Base-by-base conservation (phyloP, 169 alveolate species). In the Cryptosporidium ubiquitum region DNA sequence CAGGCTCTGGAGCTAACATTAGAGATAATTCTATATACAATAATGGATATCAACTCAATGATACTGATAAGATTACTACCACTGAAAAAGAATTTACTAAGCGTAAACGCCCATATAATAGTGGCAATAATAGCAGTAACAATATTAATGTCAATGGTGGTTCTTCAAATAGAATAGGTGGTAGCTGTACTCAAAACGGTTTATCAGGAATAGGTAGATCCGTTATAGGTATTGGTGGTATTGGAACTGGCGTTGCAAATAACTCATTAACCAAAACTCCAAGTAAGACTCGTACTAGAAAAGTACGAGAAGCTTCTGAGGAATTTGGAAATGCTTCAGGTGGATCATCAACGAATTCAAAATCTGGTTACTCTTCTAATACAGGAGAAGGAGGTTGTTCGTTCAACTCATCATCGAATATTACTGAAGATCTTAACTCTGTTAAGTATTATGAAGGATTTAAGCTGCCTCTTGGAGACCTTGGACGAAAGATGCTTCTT, bases 381-480 rank as follows among this genome's bases (percentile, higher is more conserved):
- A 1, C 75, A 9, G 51, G 35, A n/a, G 66, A 42, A 26, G 86
- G 40, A n/a, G 44, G 75, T 12, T 60, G 66, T 10, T 35, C 58
- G 6, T 64, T 44, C 16, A 44, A 44, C 10, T 44, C 64, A 2
- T 40, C 68, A 20, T 44, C 79, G 16, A 44, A 40, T 5, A 31
- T 79, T 33, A 18, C 89, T 44, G 89, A 79, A 23, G 89, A 79
- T 47, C 42, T 79, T n/a, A 79, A 64, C 40, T 79, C 89, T 33
- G 58, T 79, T 4, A 79, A 79, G 52, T 79, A 79, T 20, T 79
- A 79, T 47, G 89, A 79, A 23, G 89, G 89, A 9, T 79, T 79
- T 61, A 79, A 79, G 23, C 49, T 79, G 12, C 89, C 89, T 58
- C 66, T 79, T 10, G 89, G 89, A 5, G 89, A 79, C 33, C 74